phyloP scores from a whole-genome alignment of 192 early-diverging fungal genomes.

The Obelidium mucronatum region DNA sequence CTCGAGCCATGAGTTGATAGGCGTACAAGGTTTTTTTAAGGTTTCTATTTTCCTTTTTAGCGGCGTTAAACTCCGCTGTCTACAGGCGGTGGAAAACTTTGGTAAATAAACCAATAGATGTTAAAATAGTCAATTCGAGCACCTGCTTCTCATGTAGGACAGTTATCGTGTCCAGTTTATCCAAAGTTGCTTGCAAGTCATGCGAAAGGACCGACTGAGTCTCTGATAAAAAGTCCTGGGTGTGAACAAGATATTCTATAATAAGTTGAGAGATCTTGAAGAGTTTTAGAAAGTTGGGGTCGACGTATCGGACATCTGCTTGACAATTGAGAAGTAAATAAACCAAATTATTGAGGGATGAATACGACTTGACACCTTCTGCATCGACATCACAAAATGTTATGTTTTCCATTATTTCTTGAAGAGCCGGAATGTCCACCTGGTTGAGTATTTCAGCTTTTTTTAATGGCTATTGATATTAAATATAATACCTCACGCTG shows the following conservation, averaged over 20 bases:
- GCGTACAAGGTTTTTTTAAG: constrained; percentile 57
- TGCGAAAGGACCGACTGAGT: constrained; percentile 18
- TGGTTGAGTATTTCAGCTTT: too few species aligned
- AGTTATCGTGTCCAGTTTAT: constrained; percentile 23
- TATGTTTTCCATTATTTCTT: constrained; percentile 63
- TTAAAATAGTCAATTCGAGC: background rate
- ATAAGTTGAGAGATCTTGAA: constrained; percentile 64
- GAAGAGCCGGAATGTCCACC: constrained; percentile 55
- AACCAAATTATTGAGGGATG: background rate
- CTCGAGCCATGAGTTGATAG: constrained; percentile 62
- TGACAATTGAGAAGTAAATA: constrained; percentile 7
- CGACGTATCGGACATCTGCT: constrained; percentile 53
- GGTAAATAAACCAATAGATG: background rate
- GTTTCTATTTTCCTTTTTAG: constrained; percentile 54
- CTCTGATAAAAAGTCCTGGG: constrained; percentile 46
- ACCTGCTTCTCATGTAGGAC: constrained; percentile 44
- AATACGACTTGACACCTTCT: constrained; percentile 43
- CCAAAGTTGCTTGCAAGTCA: constrained; percentile 29
- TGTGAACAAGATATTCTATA: constrained; percentile 63
- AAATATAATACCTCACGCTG: constrained; percentile 49
- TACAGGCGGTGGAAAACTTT: constrained; percentile 8
- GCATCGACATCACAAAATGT: constrained; percentile 62
- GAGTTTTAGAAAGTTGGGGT: constrained; percentile 63
- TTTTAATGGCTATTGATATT: background rate
- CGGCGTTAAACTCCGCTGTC: constrained; percentile 33